Evolutionary conservation across 1,284 basidiomycete species (phyloP).

Genomic region (Leucoagaricus sp.): DNA sequence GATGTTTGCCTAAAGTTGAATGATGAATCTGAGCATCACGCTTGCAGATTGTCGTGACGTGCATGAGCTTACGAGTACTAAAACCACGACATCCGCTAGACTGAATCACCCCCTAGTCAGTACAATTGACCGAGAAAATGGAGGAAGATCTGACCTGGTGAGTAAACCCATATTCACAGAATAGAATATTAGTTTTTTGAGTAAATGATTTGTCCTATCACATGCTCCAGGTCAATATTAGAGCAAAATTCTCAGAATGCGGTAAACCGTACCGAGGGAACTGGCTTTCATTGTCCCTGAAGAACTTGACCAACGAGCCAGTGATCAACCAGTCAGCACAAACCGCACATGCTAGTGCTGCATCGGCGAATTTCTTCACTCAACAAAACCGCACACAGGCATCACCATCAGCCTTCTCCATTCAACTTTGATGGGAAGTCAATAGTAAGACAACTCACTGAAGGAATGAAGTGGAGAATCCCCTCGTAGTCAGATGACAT

Average conservation of each 20-base stretch:
- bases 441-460: neutral
- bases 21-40: neutral
- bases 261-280: slow-evolving; percentile 1
- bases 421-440: neutral
- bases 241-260: neutral
- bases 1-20: slow-evolving; percentile 3
- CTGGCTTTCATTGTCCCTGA: neutral
- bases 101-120: neutral
- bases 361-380: slow-evolving; percentile 5
- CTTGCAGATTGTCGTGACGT: neutral
- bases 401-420: too few species aligned
- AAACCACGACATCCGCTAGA: slow-evolving; percentile 7
- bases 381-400: neutral
- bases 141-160: neutral
- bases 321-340: slow-evolving; percentile 14
- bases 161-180: slow-evolving; percentile 11
- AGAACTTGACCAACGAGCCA: slow-evolving; percentile 4
- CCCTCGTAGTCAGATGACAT: slow-evolving; percentile 1
- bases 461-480: slow-evolving; percentile 1
- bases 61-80: slow-evolving; percentile 2
- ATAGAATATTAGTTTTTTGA: slow-evolving; percentile 13
- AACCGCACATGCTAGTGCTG: slow-evolving; percentile 4
- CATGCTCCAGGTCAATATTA: neutral
- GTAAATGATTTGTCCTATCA: slow-evolving; percentile 2
- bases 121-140: neutral